Evolutionary conservation across 2,329 filamentous ascomycete genomes (phyloP).

Genomic region (Rutstroemia sp.): DNA sequence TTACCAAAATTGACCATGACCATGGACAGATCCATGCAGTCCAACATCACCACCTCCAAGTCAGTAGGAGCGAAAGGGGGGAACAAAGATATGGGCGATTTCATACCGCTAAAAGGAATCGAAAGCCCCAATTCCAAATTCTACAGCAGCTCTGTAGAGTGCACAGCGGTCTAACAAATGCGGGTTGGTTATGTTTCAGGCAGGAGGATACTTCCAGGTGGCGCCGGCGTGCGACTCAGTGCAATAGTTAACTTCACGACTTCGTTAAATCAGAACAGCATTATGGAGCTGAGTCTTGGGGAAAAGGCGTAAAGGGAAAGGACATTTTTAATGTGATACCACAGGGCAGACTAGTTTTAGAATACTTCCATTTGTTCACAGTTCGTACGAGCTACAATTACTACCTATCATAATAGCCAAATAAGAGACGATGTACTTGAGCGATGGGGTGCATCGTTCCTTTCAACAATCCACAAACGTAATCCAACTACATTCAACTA

Average conservation of each 20-base stretch:
- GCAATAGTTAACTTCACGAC: not conserved
- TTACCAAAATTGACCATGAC: not conserved
- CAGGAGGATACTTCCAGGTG: not conserved
- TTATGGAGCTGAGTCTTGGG: no score
- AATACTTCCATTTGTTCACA: no score
- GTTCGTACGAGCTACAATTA: no score
- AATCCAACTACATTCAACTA: no score
- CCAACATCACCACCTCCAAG: not conserved
- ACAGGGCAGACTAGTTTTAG: no score
- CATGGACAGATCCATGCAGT: not conserved
- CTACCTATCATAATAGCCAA: no score
- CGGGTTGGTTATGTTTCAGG: not conserved
- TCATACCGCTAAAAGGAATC: not conserved
- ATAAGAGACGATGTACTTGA: no score
- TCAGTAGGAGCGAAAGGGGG: not conserved
- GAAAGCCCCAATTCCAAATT: not conserved
- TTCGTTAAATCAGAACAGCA: no score
- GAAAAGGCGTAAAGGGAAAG: no score
- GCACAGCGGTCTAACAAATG: not conserved
- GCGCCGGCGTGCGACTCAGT: not conserved
- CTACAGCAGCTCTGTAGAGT: not conserved
- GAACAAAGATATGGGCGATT: not conserved
- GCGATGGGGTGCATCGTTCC: no score
- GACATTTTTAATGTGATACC: no score
- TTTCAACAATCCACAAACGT: no score